Evolutionary conservation across 805 yeast species (phyloP).

Genomic region (Suhomyces xylopsoci): DNA sequence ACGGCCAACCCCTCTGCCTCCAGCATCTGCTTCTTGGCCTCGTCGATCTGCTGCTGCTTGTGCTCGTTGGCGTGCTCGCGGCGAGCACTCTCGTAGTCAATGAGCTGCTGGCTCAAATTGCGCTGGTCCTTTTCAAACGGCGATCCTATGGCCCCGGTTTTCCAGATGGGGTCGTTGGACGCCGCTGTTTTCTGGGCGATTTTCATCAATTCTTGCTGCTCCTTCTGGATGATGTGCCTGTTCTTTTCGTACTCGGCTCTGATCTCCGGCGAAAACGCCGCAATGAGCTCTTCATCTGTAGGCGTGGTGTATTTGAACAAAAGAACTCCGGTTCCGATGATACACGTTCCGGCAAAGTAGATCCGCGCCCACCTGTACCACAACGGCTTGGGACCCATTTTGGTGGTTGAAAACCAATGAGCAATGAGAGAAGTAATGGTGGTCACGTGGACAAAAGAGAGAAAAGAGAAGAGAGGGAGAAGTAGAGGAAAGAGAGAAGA

Average conservation of each 20-base stretch:
- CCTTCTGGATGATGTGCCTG: conserved; percentile 57
- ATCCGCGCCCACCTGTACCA: conserved; percentile 62
- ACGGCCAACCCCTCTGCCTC: conserved; percentile 22
- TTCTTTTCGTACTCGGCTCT: conserved; percentile 70
- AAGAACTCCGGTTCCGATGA: conserved; percentile 70
- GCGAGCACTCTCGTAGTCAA: conserved; percentile 47
- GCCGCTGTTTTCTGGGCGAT: conserved; percentile 61
- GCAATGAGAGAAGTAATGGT: neutral
- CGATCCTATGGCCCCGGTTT: conserved; percentile 63
- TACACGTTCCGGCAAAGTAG: conserved; percentile 57
- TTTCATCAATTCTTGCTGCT: conserved; percentile 67
- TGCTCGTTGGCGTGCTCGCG: conserved; percentile 42
- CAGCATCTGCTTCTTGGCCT: conserved; percentile 26
- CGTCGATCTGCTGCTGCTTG: conserved; percentile 34
- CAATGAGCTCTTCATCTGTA: conserved; percentile 74
- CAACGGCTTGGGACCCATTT: conserved; percentile 32
- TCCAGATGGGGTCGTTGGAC: conserved; percentile 80
- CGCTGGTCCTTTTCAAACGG: conserved; percentile 60
- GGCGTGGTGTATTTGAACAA: conserved; percentile 77
- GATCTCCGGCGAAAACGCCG: conserved; percentile 77
- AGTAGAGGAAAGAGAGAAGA: no score
- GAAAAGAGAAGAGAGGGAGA: no score
- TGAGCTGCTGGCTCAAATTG: conserved; percentile 31
- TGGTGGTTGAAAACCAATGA: neutral
- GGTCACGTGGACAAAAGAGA: neutral